Evolutionary conservation across 2,329 filamentous ascomycete species (phyloP).

Genomic region (Ceratocystis smalleyi): DNA sequence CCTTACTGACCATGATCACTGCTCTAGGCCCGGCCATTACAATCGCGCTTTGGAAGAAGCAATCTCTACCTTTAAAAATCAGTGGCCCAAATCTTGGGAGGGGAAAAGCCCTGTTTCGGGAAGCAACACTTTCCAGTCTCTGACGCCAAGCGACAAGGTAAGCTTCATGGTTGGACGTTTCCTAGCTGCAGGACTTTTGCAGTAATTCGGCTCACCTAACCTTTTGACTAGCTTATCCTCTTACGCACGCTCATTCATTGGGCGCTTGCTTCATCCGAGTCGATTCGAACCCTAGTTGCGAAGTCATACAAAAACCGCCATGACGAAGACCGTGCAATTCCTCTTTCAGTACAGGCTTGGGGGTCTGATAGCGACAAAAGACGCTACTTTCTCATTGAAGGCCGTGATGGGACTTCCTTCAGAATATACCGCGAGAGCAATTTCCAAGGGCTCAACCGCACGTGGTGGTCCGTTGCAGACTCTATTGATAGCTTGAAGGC

Average conservation of each 20-base stretch:
- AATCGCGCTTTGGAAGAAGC: slow-evolving; percentile 88
- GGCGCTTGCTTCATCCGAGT: slow-evolving; percentile 78
- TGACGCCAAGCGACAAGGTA: slow-evolving; percentile 72
- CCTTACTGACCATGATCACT: neutral
- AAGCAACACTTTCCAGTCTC: slow-evolving; percentile 62
- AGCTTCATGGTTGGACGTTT: slow-evolving; percentile 19
- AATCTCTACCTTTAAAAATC: slow-evolving; percentile 63
- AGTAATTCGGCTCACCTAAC: neutral
- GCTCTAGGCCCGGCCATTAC: slow-evolving; percentile 69
- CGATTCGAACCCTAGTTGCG: slow-evolving; percentile 64
- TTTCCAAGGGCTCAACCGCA: slow-evolving; percentile 54
- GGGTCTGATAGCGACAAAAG: slow-evolving; percentile 79
- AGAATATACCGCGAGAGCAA: slow-evolving; percentile 90
- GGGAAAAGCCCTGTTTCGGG: slow-evolving; percentile 70
- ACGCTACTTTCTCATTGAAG: slow-evolving; percentile 86
- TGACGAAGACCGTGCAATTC: slow-evolving; percentile 65
- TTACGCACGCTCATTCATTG: slow-evolving; percentile 73
- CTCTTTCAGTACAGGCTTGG: slow-evolving; percentile 80
- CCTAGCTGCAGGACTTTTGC: neutral
- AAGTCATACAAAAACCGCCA: slow-evolving; percentile 78
- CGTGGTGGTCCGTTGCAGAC: slow-evolving; percentile 88
- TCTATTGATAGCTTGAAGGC: slow-evolving; percentile 70
- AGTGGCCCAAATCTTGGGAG: slow-evolving; percentile 80
- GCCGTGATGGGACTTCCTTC: slow-evolving; percentile 84
- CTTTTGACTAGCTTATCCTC: slow-evolving; percentile 52